Conservation (phyloP, 1,139 yeast genomes). For the Geotrichum europaeum region DNA sequence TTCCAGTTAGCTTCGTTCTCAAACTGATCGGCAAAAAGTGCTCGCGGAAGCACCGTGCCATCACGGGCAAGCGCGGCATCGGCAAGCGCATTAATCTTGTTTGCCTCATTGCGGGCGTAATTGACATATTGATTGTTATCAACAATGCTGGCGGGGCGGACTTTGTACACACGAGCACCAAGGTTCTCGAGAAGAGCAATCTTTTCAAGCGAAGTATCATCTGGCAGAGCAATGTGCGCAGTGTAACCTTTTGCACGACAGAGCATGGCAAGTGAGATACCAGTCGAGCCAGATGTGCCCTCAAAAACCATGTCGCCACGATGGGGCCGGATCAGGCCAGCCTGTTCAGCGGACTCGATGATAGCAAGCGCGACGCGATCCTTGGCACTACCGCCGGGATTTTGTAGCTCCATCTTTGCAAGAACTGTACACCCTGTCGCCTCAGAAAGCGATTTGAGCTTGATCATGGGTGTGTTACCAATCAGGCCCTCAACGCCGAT, state of each 20-base stretch:
- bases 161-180: constrained; percentile 85
- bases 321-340: constrained; percentile 54
- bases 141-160: constrained; percentile 90
- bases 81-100: constrained; percentile 43
- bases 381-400: constrained; percentile 95
- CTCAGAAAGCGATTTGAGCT: constrained; percentile 64
- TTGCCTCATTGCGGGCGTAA: constrained; percentile 66
- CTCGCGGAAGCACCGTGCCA: constrained; percentile 32
- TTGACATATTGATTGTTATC: constrained; percentile 92
- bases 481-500: constrained; percentile 57
- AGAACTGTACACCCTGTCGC: constrained; percentile 76
- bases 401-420: constrained; percentile 78
- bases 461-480: constrained; percentile 87
- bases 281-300: constrained; percentile 96
- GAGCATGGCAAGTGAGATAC: constrained; percentile 84
- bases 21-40: constrained; percentile 91
- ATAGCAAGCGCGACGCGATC: constrained; percentile 90
- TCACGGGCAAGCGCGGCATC: constrained; percentile 15
- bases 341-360: constrained; percentile 57
- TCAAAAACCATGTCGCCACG: constrained; percentile 68
- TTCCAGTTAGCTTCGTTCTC: constrained; percentile 91
- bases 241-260: constrained; percentile 83
- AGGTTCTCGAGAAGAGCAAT: constrained; percentile 59
- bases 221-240: constrained; percentile 91
- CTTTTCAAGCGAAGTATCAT: constrained; percentile 86